Conservation (phyloP, 2,329 filamentous ascomycete species). For the Fusarium nodosum region DNA sequence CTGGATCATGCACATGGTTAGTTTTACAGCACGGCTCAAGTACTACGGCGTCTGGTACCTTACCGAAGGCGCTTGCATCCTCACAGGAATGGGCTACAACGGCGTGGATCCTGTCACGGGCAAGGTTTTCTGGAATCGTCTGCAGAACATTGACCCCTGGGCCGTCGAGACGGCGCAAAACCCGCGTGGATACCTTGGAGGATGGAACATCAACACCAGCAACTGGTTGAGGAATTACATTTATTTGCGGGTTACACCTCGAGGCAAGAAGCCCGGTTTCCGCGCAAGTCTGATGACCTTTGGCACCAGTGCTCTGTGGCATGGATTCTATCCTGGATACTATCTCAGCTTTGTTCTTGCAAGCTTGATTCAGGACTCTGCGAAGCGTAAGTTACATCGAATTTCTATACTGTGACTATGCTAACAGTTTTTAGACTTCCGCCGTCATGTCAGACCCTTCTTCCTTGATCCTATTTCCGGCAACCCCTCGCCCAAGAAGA, state of each 20-base stretch:
- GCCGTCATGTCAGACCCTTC: constrained; percentile 90
- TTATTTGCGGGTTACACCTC: constrained; percentile 93
- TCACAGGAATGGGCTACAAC: constrained; percentile 94
- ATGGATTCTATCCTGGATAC: constrained; percentile 97
- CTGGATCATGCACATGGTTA: constrained; percentile 86
- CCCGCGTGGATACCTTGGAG: constrained; percentile 88
- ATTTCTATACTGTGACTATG: neutral
- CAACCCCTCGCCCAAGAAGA: constrained; percentile 77
- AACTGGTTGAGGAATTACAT: constrained; percentile 96
- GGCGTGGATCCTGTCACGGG: constrained; percentile 88
- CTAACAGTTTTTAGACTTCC: constrained; percentile 74
- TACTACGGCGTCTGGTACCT: constrained; percentile 97
- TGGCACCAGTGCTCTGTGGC: constrained; percentile 94
- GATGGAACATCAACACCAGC: constrained; percentile 99
- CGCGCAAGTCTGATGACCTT: constrained; percentile 95
- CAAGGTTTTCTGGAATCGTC: constrained; percentile 86
- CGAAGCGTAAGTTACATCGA: constrained; percentile 81
- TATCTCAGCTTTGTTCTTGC: constrained; percentile 92
- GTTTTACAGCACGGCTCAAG: constrained; percentile 85
- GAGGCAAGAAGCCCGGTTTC: constrained; percentile 96
- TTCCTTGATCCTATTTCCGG: constrained; percentile 85
- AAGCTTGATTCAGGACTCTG: constrained; percentile 90
- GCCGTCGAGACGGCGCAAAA: constrained; percentile 93
- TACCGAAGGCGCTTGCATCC: constrained; percentile 93
- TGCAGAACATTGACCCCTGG: constrained; percentile 90